Base-by-base conservation (phyloP, 768 basidiomycete species). In the Galerina marginata region DNA sequence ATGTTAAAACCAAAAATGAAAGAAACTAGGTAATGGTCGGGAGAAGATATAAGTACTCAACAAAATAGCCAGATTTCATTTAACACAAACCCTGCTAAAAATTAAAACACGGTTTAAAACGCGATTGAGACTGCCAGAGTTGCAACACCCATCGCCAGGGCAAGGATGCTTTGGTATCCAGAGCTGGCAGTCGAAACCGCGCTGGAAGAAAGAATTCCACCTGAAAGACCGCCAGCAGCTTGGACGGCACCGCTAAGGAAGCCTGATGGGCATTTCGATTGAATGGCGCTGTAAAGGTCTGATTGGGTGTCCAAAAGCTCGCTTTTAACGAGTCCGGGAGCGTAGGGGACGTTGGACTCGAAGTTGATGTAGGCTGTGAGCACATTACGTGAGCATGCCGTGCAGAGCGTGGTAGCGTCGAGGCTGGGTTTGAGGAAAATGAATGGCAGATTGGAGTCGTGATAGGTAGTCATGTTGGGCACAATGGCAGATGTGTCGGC, bases 281-380 rank as follows among this genome's bases (percentile, higher is more conserved):
- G 71, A 66, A 95, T 79, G 58, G 77, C 84, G 20, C 69, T 65
- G 83, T 92, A 96, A 39, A 99, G 82, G 7, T 65, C 69, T 14
- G 74, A 40, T 75, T 98, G 95, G 48, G 83, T 83, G 33, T 77
- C 69, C 46, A 99, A 78, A 56, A 98, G 78, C 12, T 79, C 71
- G 68, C 89, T 91, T 67, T 81, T 80, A 59, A 62, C 54, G 26
- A 97, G 69, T 51, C 96, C 95, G 29, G 90, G 85, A 7, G 83
- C 91, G 73, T 94, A 98, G 1, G 90, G 90, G 45, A 79, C 75
- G 57, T 73, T 72, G 43, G 86, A 83, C 77, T 95, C 92, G 74
- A 85, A 96, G 58, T 78, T 74, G 74, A 93, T 87, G 83, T 92
- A 99, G 9, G 86, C 65, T 2, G 86, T 84, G 65, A 99, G 71